Percentiles rank a stretch among this genome's conserved stretches.
Evolutionary conservation across 495 filamentous ascomycete genomes (phyloP).

Genomic region (Penicillium malachiteum): DNA sequence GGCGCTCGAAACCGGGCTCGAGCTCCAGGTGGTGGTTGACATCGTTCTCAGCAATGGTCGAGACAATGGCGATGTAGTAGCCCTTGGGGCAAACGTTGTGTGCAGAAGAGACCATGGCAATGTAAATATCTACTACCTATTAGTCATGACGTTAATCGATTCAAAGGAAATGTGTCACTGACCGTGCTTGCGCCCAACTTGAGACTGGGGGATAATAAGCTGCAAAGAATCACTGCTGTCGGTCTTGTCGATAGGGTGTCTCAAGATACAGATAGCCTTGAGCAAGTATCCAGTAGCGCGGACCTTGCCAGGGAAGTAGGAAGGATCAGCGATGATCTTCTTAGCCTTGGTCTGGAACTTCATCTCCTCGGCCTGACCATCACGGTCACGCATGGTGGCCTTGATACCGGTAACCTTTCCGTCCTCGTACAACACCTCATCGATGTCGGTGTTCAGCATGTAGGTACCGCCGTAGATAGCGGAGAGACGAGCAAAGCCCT

Average conservation of each 20-base stretch:
- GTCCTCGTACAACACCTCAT: slow-evolving; percentile 80
- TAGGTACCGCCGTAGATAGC: slow-evolving; percentile 99
- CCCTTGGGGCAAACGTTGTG: slow-evolving; percentile 99
- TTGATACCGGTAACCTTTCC: slow-evolving; percentile 89
- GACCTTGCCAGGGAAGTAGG: slow-evolving; percentile 91
- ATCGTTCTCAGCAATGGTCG: slow-evolving; percentile 88
- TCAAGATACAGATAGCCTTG: slow-evolving; percentile 95
- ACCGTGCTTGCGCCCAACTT: slow-evolving; percentile 94
- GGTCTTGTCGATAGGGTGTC: slow-evolving; percentile 87
- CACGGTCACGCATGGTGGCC: slow-evolving; percentile 87
- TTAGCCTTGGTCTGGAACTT: slow-evolving; percentile 94
- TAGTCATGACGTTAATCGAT: slow-evolving; percentile 15
- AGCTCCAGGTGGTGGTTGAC: slow-evolving; percentile 96
- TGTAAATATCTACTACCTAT: slow-evolving; percentile 79
- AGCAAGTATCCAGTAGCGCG: slow-evolving; percentile 84
- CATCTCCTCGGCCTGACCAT: slow-evolving; percentile 76
- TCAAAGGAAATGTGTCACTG: slow-evolving; percentile 21
- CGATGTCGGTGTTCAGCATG: slow-evolving; percentile 93
- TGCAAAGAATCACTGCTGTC: slow-evolving; percentile 89
- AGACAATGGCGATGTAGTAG: slow-evolving; percentile 98
- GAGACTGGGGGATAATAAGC: slow-evolving; percentile 95
- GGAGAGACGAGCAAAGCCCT: slow-evolving; percentile 95
- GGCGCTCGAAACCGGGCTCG: slow-evolving; percentile 86
- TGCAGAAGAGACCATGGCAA: slow-evolving; percentile 90
- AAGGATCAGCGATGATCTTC: slow-evolving; percentile 94